A percentile compares a stretch with the other conserved stretches of the same genome.
phyloP scores from a whole-genome alignment of 1,284 basidiomycete genomes.

The Waitea zeae region DNA sequence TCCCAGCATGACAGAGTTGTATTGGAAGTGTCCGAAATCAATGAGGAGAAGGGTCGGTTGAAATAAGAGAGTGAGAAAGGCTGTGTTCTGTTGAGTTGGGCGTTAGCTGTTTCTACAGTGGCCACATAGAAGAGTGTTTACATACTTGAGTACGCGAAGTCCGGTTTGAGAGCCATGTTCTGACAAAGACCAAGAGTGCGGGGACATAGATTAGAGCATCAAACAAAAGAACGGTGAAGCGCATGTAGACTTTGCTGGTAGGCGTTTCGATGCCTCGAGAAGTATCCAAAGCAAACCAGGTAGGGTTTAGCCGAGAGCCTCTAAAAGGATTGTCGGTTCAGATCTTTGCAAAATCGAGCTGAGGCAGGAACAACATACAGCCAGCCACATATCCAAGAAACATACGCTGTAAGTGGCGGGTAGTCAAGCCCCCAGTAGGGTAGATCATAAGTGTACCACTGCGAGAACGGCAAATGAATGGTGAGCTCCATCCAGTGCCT shows the following conservation, averaged over 20 bases:
- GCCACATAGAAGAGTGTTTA: background rate
- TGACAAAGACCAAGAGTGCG: slow-evolving; percentile 45
- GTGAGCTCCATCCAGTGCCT: slow-evolving; percentile 91
- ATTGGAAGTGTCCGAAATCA: slow-evolving; percentile 90
- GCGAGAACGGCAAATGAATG: slow-evolving; percentile 46
- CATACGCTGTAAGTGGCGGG: slow-evolving; percentile 81
- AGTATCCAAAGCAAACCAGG: slow-evolving; percentile 57
- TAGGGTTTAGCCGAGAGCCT: slow-evolving; percentile 46
- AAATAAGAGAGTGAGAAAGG: slow-evolving; percentile 56
- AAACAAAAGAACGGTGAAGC: slow-evolving; percentile 50
- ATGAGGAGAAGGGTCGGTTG: slow-evolving; percentile 76
- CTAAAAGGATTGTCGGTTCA: slow-evolving; percentile 19
- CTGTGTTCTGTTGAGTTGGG: slow-evolving; percentile 33
- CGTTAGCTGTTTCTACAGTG: background rate
- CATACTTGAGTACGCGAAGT: slow-evolving; percentile 57
- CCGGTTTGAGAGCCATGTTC: slow-evolving; percentile 43
- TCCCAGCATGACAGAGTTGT: slow-evolving; percentile 81
- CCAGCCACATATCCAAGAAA: slow-evolving; percentile 64
- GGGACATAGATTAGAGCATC: slow-evolving; percentile 68
- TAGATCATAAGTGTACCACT: slow-evolving; percentile 82
- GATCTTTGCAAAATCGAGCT: slow-evolving; percentile 2
- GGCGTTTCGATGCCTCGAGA: slow-evolving; percentile 68
- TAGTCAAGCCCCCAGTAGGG: slow-evolving; percentile 90
- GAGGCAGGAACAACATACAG: slow-evolving; percentile 26
- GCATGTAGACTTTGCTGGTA: slow-evolving; percentile 64